Evolutionary conservation across 176 grass and related monocot species (phyloP), one percentile per base, ranked within the genome.

Genomic region (Tillandsia fasciculata): DNA sequence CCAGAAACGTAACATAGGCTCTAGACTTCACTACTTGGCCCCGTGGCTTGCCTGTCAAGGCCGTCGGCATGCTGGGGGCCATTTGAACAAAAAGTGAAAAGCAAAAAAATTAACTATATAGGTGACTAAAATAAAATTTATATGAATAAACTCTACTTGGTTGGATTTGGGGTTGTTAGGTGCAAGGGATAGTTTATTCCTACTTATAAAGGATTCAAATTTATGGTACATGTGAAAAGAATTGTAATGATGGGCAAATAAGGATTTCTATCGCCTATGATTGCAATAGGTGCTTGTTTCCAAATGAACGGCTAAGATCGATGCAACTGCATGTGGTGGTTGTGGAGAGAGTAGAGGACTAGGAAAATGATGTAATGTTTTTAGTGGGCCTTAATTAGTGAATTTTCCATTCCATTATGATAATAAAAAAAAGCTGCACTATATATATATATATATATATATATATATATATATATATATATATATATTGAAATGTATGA

Each of bases 1-100:
- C 67, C 9, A 70, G 67, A 50, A 70, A 70, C 20, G 67, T 70
- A 10, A 70, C 49, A 2, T 70, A 70, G 0, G 49, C 67, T 11
- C 20, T 47, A 66, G 27, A 66, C 54, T 59, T 59, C 12, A n/a
- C 1, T 9, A 1, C 12, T 58, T 7, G 12, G 11, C 15, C 54
- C n/a, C n/a, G 12, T 18, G 12, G 17, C 33, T 42, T 42, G 33
- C 33, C 33, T 6, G 33, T 6, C 33, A 6, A 6, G 33, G 33
- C 33, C 33, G 54, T 15, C 20, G 54, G 5, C 54, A 22, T 15
- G 8, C 9, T 59, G 5, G 54, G 14, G 18, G 54, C 10, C 10
- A 56, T 14, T 56, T 56, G 10, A 57, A 58, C 15, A 20, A 9
- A 7, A 7, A 7, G 53, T n/a, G 17, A 57, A 15, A 7, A 18